Percentiles rank a stretch among this genome's conserved stretches.
These are phyloP conservation scores for Pseudonectria buxi DNA, from an alignment of 2,329 filamentous ascomycete species.

Conservation along the genomic window DNA sequence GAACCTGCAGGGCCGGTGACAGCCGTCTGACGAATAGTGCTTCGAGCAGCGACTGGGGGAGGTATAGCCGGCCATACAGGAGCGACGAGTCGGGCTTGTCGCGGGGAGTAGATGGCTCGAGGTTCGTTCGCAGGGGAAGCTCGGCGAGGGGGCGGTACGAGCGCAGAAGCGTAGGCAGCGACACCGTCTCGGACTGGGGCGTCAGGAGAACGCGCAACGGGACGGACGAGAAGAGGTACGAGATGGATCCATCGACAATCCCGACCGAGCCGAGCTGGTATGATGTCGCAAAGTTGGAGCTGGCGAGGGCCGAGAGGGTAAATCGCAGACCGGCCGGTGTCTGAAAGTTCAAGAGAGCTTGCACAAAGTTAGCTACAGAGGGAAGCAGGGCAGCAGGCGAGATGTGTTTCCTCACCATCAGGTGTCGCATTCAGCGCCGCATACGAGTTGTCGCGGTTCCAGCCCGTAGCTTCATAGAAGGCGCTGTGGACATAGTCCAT, in stretches of 20 bases:
- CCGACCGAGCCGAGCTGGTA: slow-evolving; percentile 88
- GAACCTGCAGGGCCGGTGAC: slow-evolving; percentile 69
- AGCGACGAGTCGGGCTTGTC: slow-evolving; percentile 45
- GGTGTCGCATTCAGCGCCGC: slow-evolving; percentile 77
- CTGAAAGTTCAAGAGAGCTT: slow-evolving; percentile 80
- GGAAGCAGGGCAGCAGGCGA: slow-evolving; percentile 1
- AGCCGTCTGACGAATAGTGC: slow-evolving; percentile 76
- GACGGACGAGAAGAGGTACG: slow-evolving; percentile 89
- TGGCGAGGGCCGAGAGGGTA: slow-evolving; percentile 83
- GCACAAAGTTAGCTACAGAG: slow-evolving; percentile 10
- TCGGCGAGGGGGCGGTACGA: slow-evolving; percentile 77
- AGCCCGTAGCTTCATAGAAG: slow-evolving; percentile 79
- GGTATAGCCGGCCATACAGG: slow-evolving; percentile 71
- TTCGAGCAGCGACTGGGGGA: slow-evolving; percentile 80
- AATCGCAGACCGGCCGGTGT: slow-evolving; percentile 80
- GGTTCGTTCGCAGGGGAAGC: slow-evolving; percentile 33
- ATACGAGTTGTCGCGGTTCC: slow-evolving; percentile 91
- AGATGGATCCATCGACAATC: slow-evolving; percentile 91
- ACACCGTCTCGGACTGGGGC: slow-evolving; percentile 65
- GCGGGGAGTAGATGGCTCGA: slow-evolving; percentile 14
- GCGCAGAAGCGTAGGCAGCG: slow-evolving; percentile 68
- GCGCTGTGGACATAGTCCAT: slow-evolving; percentile 95
- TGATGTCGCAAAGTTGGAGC: slow-evolving; percentile 87
- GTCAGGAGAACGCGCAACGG: slow-evolving; percentile 60
- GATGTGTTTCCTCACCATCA: slow-evolving; percentile 49